Conservation (phyloP, 208 protist species). For the Leishmania mexicana region DNA sequence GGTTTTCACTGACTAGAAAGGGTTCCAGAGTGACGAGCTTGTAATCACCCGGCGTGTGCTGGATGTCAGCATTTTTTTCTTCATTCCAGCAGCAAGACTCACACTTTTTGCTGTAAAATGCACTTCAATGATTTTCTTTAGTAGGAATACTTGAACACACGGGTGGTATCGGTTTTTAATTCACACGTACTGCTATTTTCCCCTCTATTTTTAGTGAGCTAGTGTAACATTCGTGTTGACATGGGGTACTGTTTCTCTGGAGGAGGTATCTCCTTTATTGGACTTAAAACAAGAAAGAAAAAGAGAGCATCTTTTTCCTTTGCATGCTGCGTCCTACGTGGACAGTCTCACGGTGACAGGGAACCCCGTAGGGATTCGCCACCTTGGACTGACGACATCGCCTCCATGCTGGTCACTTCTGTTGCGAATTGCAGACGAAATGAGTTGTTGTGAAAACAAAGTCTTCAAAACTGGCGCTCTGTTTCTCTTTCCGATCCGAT, state of each 20-base stretch:
- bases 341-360: neutral
- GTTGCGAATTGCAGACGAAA: neutral
- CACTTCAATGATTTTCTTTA: neutral
- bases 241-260: neutral
- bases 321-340: neutral
- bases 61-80: neutral
- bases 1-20: conserved; percentile 3
- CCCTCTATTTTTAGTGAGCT: neutral
- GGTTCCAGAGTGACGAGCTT: neutral
- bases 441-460: neutral
- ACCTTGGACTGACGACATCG: neutral
- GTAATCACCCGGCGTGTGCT: neutral
- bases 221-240: neutral
- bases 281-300: neutral
- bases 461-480: neutral
- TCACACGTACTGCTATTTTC: neutral
- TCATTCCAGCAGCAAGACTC: neutral
- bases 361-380: neutral
- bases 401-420: neutral
- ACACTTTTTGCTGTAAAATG: neutral
- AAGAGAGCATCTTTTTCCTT: neutral
- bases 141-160: neutral
- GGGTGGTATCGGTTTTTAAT: neutral
- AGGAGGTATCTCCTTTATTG: neutral
- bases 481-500: neutral